Evolutionary conservation across 1,284 basidiomycete species (phyloP).

Genomic region (Austroboletus rostrupii): DNA sequence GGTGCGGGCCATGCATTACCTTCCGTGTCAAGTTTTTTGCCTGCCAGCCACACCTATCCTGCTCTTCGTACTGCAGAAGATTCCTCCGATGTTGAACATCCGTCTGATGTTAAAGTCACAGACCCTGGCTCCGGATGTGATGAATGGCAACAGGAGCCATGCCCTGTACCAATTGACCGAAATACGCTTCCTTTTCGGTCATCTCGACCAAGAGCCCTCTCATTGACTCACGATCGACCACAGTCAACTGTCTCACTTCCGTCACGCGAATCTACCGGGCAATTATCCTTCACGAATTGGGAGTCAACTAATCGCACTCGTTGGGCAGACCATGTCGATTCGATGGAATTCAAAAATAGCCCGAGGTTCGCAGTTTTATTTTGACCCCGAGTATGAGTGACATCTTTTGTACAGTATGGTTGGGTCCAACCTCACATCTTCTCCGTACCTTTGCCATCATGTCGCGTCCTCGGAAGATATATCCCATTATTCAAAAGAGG

Average conservation of each 20-base stretch:
- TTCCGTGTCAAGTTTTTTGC: constrained; percentile 18
- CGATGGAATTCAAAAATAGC: constrained; percentile 10
- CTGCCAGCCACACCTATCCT: constrained; percentile 23
- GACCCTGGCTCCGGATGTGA: constrained; percentile 3
- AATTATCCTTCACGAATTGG: constrained; percentile 27
- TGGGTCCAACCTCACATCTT: constrained; percentile 9
- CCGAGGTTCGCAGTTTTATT: constrained; percentile 13
- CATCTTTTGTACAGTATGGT: constrained; percentile 8
- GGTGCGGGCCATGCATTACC: constrained; percentile 5
- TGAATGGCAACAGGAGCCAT: constrained; percentile 15
- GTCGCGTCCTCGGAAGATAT: constrained; percentile 12
- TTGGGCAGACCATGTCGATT: constrained; percentile 18
- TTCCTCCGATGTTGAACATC: background rate
- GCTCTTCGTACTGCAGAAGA: constrained; percentile 4
- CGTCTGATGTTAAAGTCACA: background rate
- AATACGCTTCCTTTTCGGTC: constrained; percentile 7
- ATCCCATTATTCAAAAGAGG: constrained; percentile 8
- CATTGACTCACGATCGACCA: constrained; percentile 26
- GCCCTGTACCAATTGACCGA: background rate
- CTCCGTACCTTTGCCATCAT: constrained; percentile 12
- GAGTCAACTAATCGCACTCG: constrained; percentile 23
- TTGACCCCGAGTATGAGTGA: constrained; percentile 5
- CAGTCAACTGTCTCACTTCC: constrained; percentile 18
- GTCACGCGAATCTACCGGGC: constrained; percentile 30
- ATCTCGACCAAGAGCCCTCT: constrained; percentile 27